Evolutionary conservation across 306 rosid genomes (phyloP), one percentile per base, ranked within the genome.

Genomic region (Citrullus mucosospermus): DNA sequence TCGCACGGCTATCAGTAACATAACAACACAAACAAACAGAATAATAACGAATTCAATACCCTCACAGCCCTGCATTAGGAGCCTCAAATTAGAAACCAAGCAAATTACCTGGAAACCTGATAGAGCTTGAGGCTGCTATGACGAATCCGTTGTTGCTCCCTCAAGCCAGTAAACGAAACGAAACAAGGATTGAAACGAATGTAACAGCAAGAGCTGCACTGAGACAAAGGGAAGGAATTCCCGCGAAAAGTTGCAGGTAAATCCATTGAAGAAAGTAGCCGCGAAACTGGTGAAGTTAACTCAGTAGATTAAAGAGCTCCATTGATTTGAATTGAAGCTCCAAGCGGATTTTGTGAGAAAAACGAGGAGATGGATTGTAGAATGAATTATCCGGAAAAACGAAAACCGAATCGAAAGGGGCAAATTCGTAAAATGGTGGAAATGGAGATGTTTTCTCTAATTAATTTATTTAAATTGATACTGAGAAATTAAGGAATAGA

Each of bases 121-220:
- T 58, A 15, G 73, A 85, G 78, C 82, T 90, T 87, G 8, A 82
- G 82, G 56, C 83, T 25, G 73, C 78, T 66, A 30, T 43, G 50
- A 68, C 68, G 84, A 80, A 78, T 43, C 50, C 82, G 86, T n/a
- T 83, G 80, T 18, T 84, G 80, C 15, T 59, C 68, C 71, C 62
- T 81, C 56, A 75, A 83, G 53, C 78, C 80, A 58, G 20, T n/a
- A 9, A 86, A 81, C 59, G 80, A 66, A 82, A 82, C 75, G 2
- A 81, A 82, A 55, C 30, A 81, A 6, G 89, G 86, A 58, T 84
- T 92, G 57, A 87, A 88, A 41, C 88, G 93, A 82, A 89, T 81
- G 84, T 88, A 80, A 30, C 82, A 87, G 86, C 97, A 90, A 80
- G 88, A 90, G 81, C 89, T 83, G 79, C 90, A 90, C 57, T 77